Evolutionary conservation across 768 basidiomycete genomes (phyloP), one percentile per base, ranked within the genome.

Genomic region (Auricularia sp.): DNA sequence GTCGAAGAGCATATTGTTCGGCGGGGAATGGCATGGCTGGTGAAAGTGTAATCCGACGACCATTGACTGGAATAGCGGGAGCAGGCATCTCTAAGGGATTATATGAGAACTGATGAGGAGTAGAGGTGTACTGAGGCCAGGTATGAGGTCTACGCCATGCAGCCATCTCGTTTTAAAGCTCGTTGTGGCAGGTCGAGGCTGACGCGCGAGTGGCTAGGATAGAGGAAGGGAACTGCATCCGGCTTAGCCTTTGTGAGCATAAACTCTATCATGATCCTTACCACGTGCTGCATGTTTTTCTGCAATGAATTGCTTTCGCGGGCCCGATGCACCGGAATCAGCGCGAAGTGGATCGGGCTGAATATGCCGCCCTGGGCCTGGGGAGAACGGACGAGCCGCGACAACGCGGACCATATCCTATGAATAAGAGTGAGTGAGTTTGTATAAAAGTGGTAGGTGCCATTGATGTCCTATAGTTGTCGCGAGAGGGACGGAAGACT

Each of bases 21-120:
- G 71, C 66, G 3, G 87, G 83, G 73, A 87, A 84, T 2, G 78
- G 68, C 7, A 77, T 67, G 23, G 69, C 69, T 1, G 77, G 77
- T 61, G 73, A 75, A 56, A 89, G 75, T 0, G 87, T 79, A 63
- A 89, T 72, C 67, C 89, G 86, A 70, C 79, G 84, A 12, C 90
- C 90, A 1, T 88, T 88, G 2, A 85, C 81, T 0, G 87, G 84
- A 0, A 80, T 74, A 5, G 35, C n/a, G 10, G n/a, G 39, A 35
- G 44, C 23, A 29, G 63, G 58, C 56, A 59, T 59, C 23, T 51
- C 16, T 42, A 14, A 42, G 7, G 12, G 47, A 6, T 6, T 18
- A 18, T 10, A 12, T 16, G 47, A 51, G 47, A 51, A 5, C 16
- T 8, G 7, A 18, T 11, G 18, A 21, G 6, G 14, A 21, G 14